A percentile compares a stretch with the other conserved stretches of the same genome.
These are phyloP conservation scores for Avicennia marina DNA, from an alignment of 257 asterid genomes.

Conservation along the genomic window DNA sequence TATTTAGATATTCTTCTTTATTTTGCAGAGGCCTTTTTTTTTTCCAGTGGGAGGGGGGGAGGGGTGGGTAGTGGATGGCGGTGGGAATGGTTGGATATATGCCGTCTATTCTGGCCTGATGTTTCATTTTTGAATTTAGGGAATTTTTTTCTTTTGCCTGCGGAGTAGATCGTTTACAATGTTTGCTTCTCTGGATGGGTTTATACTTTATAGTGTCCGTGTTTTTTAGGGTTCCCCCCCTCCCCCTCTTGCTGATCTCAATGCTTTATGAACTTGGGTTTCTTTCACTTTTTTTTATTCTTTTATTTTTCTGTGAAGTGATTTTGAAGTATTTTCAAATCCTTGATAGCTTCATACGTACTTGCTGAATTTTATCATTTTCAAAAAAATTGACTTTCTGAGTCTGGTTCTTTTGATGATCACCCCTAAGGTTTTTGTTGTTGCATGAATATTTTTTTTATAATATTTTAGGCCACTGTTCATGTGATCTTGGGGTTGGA, in stretches of 20 bases:
- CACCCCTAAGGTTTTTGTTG: neutral
- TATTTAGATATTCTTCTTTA: neutral
- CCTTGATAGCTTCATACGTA: neutral
- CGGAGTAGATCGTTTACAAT: neutral
- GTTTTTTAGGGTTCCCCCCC: neutral
- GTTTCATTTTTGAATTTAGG: slow-evolving; percentile 1
- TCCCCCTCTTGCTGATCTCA: neutral
- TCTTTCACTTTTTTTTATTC: neutral
- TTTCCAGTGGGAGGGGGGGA: too few species aligned
- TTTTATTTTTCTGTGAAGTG: neutral
- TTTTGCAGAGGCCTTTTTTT: neutral
- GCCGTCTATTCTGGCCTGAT: neutral
- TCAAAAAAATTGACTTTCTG: neutral
- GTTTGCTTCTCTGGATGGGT: neutral
- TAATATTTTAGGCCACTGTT: neutral
- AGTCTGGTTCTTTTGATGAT: neutral
- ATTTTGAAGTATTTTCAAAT: neutral
- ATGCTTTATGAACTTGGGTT: slow-evolving; percentile 18
- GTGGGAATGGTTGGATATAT: slow-evolving; percentile 4
- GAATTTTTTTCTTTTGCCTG: neutral
- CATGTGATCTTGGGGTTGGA: neutral
- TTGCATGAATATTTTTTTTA: neutral
- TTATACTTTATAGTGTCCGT: slow-evolving; percentile 1
- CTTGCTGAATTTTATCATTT: neutral
- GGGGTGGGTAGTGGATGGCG: too few species aligned